Conservation (phyloP, 352 stramenopile genomes). For the Phytophthora megakarya region DNA sequence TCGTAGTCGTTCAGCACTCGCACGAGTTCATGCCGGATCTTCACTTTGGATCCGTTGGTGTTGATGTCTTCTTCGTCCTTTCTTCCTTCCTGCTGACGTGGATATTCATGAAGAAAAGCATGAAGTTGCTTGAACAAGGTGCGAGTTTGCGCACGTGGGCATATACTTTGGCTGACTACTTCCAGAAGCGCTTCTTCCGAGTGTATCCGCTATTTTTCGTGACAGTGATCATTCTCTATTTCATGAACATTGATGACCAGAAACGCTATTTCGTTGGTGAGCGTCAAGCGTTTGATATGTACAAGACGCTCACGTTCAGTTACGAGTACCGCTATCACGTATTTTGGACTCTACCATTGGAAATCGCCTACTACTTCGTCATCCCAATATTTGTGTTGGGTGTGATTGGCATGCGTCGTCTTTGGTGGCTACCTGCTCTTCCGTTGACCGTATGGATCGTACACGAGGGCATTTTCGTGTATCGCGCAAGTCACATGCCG, state of each 20-base stretch:
- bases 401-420: conserved; percentile 18
- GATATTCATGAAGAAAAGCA: conserved; percentile 30
- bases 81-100: conserved; percentile 29
- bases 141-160: conserved; percentile 12
- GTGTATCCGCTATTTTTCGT: conserved; percentile 62
- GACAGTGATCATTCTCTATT: conserved; percentile 34
- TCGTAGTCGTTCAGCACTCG: conserved; percentile 28
- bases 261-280: conserved; percentile 33
- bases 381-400: conserved; percentile 41
- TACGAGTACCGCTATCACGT: conserved; percentile 44
- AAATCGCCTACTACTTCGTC: conserved; percentile 41
- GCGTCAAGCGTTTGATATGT: conserved; percentile 30
- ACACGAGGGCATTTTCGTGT: conserved; percentile 21
- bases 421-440: conserved; percentile 30
- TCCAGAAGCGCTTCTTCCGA: conserved; percentile 52
- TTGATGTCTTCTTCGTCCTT: conserved; percentile 32
- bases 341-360: conserved; percentile 26
- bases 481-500: conserved; percentile 33
- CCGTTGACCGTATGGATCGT: conserved; percentile 32
- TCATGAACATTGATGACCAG: conserved; percentile 33
- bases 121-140: conserved; percentile 17
- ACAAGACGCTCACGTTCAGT: conserved; percentile 47
- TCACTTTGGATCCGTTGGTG: conserved; percentile 21
- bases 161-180: conserved; percentile 44
- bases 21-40: conserved; percentile 20